Base-by-base conservation (phyloP, 2,329 filamentous ascomycete genomes). In the Arthroderma uncinatum region DNA sequence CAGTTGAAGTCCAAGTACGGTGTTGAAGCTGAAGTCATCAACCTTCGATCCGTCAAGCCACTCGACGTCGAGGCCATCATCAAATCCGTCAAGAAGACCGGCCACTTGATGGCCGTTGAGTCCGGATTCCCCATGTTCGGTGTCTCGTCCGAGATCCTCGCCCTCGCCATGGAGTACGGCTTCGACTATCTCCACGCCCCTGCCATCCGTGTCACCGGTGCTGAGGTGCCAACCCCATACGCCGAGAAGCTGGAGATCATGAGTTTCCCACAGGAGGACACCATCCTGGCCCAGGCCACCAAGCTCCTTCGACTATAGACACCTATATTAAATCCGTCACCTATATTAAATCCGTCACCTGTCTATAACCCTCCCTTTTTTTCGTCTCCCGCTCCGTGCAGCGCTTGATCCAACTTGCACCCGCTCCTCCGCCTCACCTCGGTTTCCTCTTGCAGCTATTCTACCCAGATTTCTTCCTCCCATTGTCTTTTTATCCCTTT, bases 61-160 rank as follows among this genome's bases (percentile, higher is more conserved):
- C 82, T 98, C 64, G 93, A 98, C 69, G 81, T 98, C 59, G 91
- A 97, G 75, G 82, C 89, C 64, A 97, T 98, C 68, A 80, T 97
- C 74, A 90, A 94, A 74, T 96, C 91, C 10, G 85, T 98, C 72
- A 97, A 98, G 87, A 98, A 98, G 86, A 98, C 93, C 16, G 86
- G 88, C 72, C 87, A 86, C 69, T 83, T 98, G 62, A 81, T 98
- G 73, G 84, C 84, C 42, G 89, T 98, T 65, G 92, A 97, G 77
- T 96, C 90, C 58, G 93, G 92, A 63, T 98, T 91, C 83, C 93
- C 93, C 62, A 88, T 89, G 68, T 98, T 91, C 71, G 93, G 93
- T 72, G 89, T 98, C 65, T 82, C 85, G 59, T 82, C 92, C 58
- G 93, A 98, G 78, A 90, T 98, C 67, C 82, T 98, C 62, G 93